phyloP scores from a whole-genome alignment of 441 rosid species.

The Theobroma grandiflorum region DNA sequence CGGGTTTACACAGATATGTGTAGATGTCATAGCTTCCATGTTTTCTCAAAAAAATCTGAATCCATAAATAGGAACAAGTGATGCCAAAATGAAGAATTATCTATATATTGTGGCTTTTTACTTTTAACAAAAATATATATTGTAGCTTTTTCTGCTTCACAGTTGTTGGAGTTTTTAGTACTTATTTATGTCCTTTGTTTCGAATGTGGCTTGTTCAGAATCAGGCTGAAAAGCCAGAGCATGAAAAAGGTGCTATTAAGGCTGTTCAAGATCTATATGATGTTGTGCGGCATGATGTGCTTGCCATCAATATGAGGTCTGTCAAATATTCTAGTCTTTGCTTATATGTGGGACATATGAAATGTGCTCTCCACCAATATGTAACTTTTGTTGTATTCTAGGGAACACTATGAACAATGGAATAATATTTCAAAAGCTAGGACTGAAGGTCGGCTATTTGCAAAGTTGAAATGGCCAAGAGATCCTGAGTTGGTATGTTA shows the following conservation, averaged over 20 bases:
- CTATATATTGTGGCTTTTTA: background rate
- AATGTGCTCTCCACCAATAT: conserved; percentile 21
- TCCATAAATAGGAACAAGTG: background rate
- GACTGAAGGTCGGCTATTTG: conserved; percentile 85
- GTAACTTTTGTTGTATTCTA: conserved; percentile 39
- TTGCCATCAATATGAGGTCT: conserved; percentile 81
- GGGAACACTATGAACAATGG: conserved; percentile 89
- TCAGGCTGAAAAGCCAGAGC: conserved; percentile 73
- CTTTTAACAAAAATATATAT: background rate
- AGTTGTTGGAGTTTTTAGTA: background rate
- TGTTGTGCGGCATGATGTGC: conserved; percentile 86
- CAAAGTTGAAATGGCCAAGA: conserved; percentile 92
- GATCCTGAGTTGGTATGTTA: conserved; percentile 82
- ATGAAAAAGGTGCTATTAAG: conserved; percentile 82
- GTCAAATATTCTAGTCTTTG: conserved; percentile 29
- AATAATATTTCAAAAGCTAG: conserved; percentile 76
- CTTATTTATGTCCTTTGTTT: background rate
- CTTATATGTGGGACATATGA: conserved; percentile 26
- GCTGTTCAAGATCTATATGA: conserved; percentile 98
- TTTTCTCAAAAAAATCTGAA: background rate
- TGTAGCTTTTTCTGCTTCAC: background rate
- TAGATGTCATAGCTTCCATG: conserved; percentile 9
- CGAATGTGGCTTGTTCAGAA: conserved; percentile 53
- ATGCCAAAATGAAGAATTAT: background rate
- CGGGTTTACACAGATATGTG: background rate